Percentiles rank a stretch among this genome's conserved stretches.
Conservation (phyloP, 768 basidiomycete genomes). For the Tremella yokohamensis region DNA sequence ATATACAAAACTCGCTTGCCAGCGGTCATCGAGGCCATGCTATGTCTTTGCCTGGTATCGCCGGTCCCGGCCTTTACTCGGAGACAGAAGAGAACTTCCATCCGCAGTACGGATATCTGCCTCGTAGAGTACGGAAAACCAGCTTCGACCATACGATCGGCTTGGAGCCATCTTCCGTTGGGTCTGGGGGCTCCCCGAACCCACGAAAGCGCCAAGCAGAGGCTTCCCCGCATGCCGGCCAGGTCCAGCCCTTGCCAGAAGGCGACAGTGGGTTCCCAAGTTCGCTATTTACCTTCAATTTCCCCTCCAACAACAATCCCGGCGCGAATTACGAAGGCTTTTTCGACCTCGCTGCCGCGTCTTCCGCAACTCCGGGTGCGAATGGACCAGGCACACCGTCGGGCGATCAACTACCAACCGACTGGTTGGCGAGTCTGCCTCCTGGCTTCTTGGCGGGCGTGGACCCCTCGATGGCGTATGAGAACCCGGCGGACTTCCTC, state of each 20-base stretch:
- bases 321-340: conserved; percentile 44
- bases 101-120: conserved; percentile 57
- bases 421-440: conserved; percentile 15
- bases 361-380: conserved; percentile 31
- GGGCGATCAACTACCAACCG: not conserved
- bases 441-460: conserved; percentile 1
- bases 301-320: conserved; percentile 14
- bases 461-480: conserved; percentile 26
- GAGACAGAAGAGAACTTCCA: conserved; percentile 49
- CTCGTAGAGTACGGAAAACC: conserved; percentile 84
- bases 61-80: conserved; percentile 43
- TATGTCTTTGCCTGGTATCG: conserved; percentile 42
- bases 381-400: conserved; percentile 12
- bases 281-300: conserved; percentile 50
- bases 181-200: not conserved
- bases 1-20: conserved; percentile 19
- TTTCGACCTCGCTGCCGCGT: conserved; percentile 49
- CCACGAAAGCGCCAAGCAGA: conserved; percentile 51
- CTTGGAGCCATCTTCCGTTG: conserved; percentile 51
- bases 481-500: conserved; percentile 23
- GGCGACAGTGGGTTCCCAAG: conserved; percentile 46
- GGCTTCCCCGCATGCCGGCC: conserved; percentile 38
- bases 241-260: conserved; percentile 19
- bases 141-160: conserved; percentile 76
- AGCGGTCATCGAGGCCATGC: conserved; percentile 7